Evolutionary conservation across 1,139 yeast species (phyloP), one percentile per base, ranked within the genome.

Genomic region (Candida sp.): DNA sequence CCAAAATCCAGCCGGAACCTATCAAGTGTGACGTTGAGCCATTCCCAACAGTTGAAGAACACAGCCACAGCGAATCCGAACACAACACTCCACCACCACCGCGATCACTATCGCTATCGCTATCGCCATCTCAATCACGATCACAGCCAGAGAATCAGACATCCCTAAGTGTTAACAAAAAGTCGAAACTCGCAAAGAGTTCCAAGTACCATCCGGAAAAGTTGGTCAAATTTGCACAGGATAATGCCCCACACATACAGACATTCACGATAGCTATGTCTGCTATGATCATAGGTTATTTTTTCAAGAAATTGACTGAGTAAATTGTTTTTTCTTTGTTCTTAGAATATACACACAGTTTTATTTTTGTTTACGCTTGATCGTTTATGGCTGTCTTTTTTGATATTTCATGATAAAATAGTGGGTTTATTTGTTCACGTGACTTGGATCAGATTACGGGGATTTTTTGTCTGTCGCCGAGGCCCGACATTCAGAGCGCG

Each of bases 231-330:
- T 11, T 38, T 38, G 42, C 42, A 26, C 42, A 9, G 42, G 42
- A 26, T 38, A 38, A 38, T 38, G 28, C 32, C 9, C 42, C n/a
- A 26, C 17, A 38, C 25, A 9, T 49, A 22, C 55, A 44, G 48
- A 54, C 54, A n/a, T 6, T 55, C 26, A 48, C 51, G 5, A 48
- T 56, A 30, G 58, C 54, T 34, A 48, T 54, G 44, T 53, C 58
- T 25, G 58, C 55, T 12, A 38, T 56, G 48, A 34, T 56, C 8
- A 41, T 56, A 23, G 57, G 58, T 8, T 55, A 49, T 49, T 55
- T 48, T 44, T 40, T 56, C 38, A 51, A 48, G 26, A 49, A 44
- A 45, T 31, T 32, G 25, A 39, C 35, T 38, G 38, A 30, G 32
- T 12, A 28, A 44, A 17, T n/a, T 25, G 11, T 22, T n/a, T 5